A percentile compares a stretch with the other conserved stretches of the same genome.
Evolutionary conservation across 179 eudicot genomes (phyloP).

Genomic region (Corrigiola litoralis): DNA sequence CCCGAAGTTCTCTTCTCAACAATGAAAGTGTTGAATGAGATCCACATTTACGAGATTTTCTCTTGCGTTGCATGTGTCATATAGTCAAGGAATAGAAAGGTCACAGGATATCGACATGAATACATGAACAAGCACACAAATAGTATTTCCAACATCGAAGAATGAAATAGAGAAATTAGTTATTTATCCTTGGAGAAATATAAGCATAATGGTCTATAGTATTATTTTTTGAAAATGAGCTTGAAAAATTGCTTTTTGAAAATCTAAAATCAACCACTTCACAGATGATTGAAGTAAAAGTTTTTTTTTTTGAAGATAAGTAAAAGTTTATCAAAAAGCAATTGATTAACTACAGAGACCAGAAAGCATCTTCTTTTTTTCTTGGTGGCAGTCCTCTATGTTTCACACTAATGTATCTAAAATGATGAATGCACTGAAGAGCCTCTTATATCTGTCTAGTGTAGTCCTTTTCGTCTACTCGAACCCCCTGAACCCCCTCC

Average conservation of each 20-base stretch:
- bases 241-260: too few species aligned
- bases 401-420: background rate
- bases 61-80: slow-evolving; percentile 41
- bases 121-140: background rate
- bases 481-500: too few species aligned
- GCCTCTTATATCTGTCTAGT: background rate
- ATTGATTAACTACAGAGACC: too few species aligned
- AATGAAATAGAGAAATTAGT: background rate
- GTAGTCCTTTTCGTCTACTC: background rate
- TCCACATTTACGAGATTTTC: slow-evolving; percentile 43
- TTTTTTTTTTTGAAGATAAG: too few species aligned
- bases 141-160: background rate
- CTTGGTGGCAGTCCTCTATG: background rate
- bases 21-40: slow-evolving; percentile 52
- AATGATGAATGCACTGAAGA: background rate
- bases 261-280: background rate
- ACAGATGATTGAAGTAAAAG: background rate
- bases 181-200: background rate
- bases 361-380: background rate
- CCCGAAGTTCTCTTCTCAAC: slow-evolving; percentile 70
- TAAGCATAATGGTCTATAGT: too few species aligned
- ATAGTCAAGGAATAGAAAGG: slow-evolving; percentile 37
- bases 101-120: background rate
- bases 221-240: too few species aligned
- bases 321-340: too few species aligned